Evolutionary conservation across 2,329 filamentous ascomycete species (phyloP).

Genomic region (Monosporascus cannonballus): DNA sequence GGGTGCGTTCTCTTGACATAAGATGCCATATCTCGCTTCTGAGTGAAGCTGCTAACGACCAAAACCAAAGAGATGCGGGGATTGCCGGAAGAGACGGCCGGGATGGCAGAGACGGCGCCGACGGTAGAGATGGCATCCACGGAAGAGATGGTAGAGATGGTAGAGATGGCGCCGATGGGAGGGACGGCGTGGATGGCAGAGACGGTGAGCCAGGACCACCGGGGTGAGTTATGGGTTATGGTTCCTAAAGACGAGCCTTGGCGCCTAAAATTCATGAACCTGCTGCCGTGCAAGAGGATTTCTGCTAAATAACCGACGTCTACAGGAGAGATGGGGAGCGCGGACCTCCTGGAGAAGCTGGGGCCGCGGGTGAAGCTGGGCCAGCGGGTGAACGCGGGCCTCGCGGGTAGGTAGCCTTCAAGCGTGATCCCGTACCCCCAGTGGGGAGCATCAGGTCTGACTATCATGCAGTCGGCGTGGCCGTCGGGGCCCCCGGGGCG

Average conservation of each 20-base stretch:
- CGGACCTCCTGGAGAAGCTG: neutral
- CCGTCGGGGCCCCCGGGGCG: neutral
- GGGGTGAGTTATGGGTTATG: neutral
- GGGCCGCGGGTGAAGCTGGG: neutral
- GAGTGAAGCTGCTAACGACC: too few relatives aligned
- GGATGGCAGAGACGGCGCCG: neutral
- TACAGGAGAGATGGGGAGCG: neutral
- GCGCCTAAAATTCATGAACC: neutral
- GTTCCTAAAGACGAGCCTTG: neutral
- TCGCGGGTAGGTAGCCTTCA: neutral
- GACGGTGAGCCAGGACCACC: neutral
- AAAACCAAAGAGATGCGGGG: neutral
- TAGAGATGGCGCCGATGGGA: neutral
- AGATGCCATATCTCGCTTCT: too few relatives aligned
- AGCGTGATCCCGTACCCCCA: neutral
- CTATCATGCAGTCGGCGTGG: neutral
- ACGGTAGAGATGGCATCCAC: neutral
- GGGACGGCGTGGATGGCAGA: neutral
- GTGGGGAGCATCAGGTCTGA: neutral
- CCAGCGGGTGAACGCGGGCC: neutral
- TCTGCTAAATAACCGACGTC: neutral
- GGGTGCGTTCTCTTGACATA: neutral
- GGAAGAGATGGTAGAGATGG: neutral
- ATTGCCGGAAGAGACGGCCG: neutral
- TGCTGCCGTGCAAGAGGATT: neutral